Base-by-base conservation (phyloP, 2,329 filamentous ascomycete genomes). In the Aspergillus fumigatiaffinis region DNA sequence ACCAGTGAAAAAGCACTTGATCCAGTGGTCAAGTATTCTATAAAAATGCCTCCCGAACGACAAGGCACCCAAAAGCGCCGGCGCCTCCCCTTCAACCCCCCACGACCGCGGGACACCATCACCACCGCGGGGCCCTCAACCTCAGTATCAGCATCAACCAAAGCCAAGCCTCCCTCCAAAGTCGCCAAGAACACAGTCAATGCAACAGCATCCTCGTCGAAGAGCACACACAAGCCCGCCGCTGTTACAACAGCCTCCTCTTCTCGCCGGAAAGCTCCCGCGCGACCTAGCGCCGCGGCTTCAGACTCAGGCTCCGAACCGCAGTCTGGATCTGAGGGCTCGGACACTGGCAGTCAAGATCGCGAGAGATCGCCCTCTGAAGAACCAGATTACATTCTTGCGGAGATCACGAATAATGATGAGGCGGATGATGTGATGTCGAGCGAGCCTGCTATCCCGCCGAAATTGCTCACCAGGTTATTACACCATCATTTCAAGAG, bases 401-500 rank as follows among this genome's bases (percentile, higher is more conserved):
- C 77, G 1, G 77, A 80, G 58, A 76, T 80, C 29, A 73, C 66
- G 2, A 41, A 70, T 6, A 56, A 67, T 17, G 58, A 66, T 25
- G 35, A 55, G 10, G n/a, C 32, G 1, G 65, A 70, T 2, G 67
- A 75, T 12, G 65, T 77, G 14, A 63, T 67, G 21, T 68, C 67
- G 14, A 68, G 70, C 28, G 70, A 73, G 3, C 75, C 76, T 2
- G 61, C 81, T 1, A 89, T 97, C 28, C 90, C 92, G 0, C 80
- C 84, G 3, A 86, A 90, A 47, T 80, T 97, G 0, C 76, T 97
- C 44, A 88, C 89, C 9, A 84, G 86, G 38, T 77, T 97, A 3
- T 79, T 97, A 35, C 88, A 95, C 70, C 86, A 92, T 65, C 86
- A 89, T 70, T 96, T 97, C 69, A 80, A 79, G 49, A 77, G 88